Evolutionary conservation across 2,329 filamentous ascomycete genomes (phyloP).

Genomic region (Aspergillus carbonarius): DNA sequence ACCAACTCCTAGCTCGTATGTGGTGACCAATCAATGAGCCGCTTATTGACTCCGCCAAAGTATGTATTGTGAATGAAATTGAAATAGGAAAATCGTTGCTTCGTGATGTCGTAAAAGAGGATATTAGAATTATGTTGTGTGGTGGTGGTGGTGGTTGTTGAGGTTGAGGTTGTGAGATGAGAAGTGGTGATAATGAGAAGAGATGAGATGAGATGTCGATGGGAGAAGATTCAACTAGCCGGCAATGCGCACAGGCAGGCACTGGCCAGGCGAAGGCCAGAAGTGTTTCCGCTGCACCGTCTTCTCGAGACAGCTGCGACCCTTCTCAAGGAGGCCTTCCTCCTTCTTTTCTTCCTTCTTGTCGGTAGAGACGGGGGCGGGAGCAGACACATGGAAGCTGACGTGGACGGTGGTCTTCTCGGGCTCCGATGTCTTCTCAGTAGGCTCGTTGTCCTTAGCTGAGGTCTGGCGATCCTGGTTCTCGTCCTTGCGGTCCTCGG

Average conservation of each 20-base stretch:
- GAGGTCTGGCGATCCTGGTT: neutral
- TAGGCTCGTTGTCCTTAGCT: neutral
- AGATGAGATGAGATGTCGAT: neutral
- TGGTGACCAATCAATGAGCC: neutral
- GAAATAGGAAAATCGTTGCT: conserved; percentile 3
- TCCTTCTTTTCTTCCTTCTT: conserved; percentile 15
- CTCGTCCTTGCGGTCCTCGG: conserved; percentile 5
- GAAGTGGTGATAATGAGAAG: neutral
- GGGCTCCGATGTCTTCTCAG: conserved; percentile 3
- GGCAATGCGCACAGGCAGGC: conserved; percentile 23
- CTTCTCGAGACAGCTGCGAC: conserved; percentile 29
- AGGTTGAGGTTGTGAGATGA: neutral
- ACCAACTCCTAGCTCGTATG: conserved; percentile 5
- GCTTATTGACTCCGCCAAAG: conserved; percentile 1
- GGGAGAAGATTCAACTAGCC: conserved; percentile 7
- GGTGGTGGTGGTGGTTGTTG: neutral
- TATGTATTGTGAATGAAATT: conserved; percentile 5
- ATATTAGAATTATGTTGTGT: conserved; percentile 4
- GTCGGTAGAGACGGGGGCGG: conserved; percentile 3
- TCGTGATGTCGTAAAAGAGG: conserved; percentile 4
- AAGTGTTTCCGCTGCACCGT: conserved; percentile 25
- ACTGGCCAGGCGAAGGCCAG: conserved; percentile 25
- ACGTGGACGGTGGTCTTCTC: conserved; percentile 15
- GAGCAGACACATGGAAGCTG: conserved; percentile 18
- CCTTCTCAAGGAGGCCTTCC: conserved; percentile 27